Base-by-base conservation (phyloP, 108 stramenopile genomes). In the Nannochloropsis salina region DNA sequence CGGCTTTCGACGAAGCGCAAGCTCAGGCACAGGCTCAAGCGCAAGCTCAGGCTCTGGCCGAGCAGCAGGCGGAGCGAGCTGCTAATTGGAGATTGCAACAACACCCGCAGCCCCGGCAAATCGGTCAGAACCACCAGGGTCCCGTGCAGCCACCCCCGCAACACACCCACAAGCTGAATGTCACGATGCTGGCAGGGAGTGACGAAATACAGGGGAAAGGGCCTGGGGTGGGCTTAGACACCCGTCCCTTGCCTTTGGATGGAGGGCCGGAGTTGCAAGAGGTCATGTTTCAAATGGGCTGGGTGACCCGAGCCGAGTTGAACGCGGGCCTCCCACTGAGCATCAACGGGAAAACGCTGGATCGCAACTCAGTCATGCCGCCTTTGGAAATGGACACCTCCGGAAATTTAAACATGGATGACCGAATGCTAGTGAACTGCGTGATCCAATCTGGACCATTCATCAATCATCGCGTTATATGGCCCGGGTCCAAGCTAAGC, bases 371-470 rank as follows among this genome's bases (percentile, higher is more conserved):
- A 74, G 61, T 74, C 20, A 74, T 74, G 61, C 61, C 61, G 15
- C 61, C 61, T 15, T n/a, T 74, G 61, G 61, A 74, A n/a, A 74
- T 74, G 61, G 61, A 74, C 61, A 2, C 61, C 6, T 74, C 61
- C 20, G 61, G 61, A 74, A 74, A 74, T n/a, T 74, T 74, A 74
- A 74, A n/a, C 20, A 74, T 74, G 61, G 61, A 74, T 4, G 61
- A 74, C n/a, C 61, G 61, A n/a, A 74, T 74, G 61, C 61, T 74
- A 1, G 6, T 8, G 4, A 74, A 74, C n/a, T 74, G 61, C n/a
- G 61, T 74, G 61, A 74, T 74, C 4, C 1, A 74, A 2, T 15
- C 61, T 4, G 61, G 61, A 15, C 61, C 61, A 74, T 74, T 74
- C n/a, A 3, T n/a, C n/a, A 74, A 74, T 74, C 61, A 74, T 8